These are phyloP conservation scores for Telfairia occidentalis DNA, from an alignment of 331 rosid species.

Conservation along the genomic window DNA sequence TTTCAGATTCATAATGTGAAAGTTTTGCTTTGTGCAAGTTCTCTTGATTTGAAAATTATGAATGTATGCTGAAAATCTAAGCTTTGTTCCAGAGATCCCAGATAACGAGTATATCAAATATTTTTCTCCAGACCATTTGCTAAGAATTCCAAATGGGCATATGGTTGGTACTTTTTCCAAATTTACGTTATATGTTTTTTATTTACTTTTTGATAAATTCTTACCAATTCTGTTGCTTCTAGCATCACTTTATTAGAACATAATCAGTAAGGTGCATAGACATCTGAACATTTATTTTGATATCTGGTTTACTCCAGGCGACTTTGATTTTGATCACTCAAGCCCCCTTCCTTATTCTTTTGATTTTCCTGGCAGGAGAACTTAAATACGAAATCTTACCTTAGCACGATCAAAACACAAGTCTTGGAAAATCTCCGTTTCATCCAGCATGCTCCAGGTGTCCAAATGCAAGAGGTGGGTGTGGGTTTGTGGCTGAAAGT, in stretches of 20 bases:
- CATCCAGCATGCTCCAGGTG: constrained; percentile 94
- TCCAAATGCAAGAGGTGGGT: constrained; percentile 95
- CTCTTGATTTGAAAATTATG: neutral
- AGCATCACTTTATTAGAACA: neutral
- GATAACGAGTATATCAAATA: constrained; percentile 82
- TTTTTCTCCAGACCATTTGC: constrained; percentile 67
- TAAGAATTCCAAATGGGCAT: constrained; percentile 80
- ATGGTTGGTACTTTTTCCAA: constrained; percentile 45
- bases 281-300: neutral
- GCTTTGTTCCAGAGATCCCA: constrained; percentile 78
- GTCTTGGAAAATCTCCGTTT: constrained; percentile 84
- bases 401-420: constrained; percentile 81
- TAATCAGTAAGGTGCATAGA: neutral
- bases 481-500: constrained; percentile 25
- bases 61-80: neutral
- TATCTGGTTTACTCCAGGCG: neutral
- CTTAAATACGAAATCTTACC: constrained; percentile 78
- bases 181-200: neutral
- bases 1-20: constrained; percentile 2
- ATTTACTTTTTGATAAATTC: constrained; percentile 5
- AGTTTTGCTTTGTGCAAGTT: neutral
- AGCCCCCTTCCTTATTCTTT: neutral
- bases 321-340: neutral
- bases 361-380: constrained; percentile 56
- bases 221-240: neutral